These are phyloP conservation scores for Raffaelea arxii DNA, from an alignment of 2,329 filamentous ascomycete genomes.

Conservation along the genomic window DNA sequence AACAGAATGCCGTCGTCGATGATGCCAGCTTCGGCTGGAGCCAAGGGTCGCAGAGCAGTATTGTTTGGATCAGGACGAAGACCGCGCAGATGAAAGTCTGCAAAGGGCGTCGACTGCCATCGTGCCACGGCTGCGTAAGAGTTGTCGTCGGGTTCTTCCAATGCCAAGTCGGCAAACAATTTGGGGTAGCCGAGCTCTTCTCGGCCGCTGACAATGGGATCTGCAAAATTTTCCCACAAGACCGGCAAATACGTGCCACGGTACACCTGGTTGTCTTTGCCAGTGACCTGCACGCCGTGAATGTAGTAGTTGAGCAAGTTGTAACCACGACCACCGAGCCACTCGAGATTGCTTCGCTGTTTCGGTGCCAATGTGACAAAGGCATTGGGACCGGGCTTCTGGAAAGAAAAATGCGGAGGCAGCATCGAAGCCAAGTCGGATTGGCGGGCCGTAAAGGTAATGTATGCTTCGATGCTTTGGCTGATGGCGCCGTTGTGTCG, in stretches of 20 bases:
- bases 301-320: background rate
- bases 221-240: background rate
- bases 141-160: background rate
- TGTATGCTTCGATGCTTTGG: background rate
- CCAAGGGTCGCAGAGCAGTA: background rate
- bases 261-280: background rate
- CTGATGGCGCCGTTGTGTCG: background rate
- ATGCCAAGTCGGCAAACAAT: background rate
- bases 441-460: background rate
- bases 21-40: background rate
- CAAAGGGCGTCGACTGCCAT: background rate
- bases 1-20: background rate
- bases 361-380: background rate
- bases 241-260: background rate
- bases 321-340: slow-evolving; percentile 1
- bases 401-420: background rate
- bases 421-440: background rate
- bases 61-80: background rate
- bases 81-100: background rate
- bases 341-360: background rate
- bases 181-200: slow-evolving; percentile 1
- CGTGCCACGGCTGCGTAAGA: background rate
- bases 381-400: background rate
- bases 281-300: background rate
- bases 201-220: slow-evolving; percentile 1